Evolutionary conservation across 2,329 filamentous ascomycete species (phyloP).

Genomic region (Blastomyces silverae): DNA sequence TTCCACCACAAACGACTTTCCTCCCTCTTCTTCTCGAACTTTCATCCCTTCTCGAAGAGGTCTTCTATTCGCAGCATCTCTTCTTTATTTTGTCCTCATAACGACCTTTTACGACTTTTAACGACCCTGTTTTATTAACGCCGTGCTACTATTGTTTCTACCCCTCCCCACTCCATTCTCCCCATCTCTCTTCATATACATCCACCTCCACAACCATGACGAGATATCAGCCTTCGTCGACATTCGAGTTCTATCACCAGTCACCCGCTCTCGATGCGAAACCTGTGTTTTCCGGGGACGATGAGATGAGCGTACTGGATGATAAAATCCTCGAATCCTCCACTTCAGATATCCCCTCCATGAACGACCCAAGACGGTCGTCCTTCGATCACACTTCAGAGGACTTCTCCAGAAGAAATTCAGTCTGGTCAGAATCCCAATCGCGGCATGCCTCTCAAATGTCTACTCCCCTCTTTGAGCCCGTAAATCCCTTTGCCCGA

Average conservation of each 20-base stretch:
- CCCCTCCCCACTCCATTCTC: slow-evolving; percentile 15
- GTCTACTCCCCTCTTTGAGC: slow-evolving; percentile 44
- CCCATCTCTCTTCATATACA: slow-evolving; percentile 18
- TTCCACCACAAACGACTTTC: slow-evolving; percentile 10
- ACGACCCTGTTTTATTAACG: slow-evolving; percentile 17
- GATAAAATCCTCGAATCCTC: slow-evolving; percentile 47
- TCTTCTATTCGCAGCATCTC: slow-evolving; percentile 19
- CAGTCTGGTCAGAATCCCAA: slow-evolving; percentile 45
- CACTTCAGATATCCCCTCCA: slow-evolving; percentile 45
- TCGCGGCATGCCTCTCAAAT: slow-evolving; percentile 40
- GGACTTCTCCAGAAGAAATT: slow-evolving; percentile 49
- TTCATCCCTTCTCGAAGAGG: slow-evolving; percentile 13
- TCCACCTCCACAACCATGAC: slow-evolving; percentile 35
- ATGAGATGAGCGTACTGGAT: slow-evolving; percentile 49
- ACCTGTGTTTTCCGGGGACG: slow-evolving; percentile 40
- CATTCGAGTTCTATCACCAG: slow-evolving; percentile 41
- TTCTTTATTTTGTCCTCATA: slow-evolving; percentile 17
- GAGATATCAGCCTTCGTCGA: slow-evolving; percentile 37
- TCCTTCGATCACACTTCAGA: slow-evolving; percentile 46
- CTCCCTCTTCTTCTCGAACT: slow-evolving; percentile 13
- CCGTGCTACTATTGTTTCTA: slow-evolving; percentile 17
- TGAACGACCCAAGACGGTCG: slow-evolving; percentile 38
- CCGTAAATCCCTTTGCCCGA: slow-evolving; percentile 39
- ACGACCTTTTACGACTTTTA: slow-evolving; percentile 15
- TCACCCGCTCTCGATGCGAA: slow-evolving; percentile 40